phyloP scores from a whole-genome alignment of 441 rosid species.

The Arabidopsis lyrata region DNA sequence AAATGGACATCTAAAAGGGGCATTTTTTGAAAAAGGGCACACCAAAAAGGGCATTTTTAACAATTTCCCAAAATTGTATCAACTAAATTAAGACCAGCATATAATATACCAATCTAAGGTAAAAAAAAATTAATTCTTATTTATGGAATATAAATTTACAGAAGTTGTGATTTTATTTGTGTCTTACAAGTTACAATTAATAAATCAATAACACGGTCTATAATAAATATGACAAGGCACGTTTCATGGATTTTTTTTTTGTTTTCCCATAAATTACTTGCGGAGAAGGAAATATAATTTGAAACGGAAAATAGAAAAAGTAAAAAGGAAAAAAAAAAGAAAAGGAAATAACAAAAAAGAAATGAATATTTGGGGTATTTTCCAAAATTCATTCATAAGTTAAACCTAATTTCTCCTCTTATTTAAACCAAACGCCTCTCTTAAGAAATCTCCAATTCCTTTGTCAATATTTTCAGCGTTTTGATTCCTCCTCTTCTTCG shows the following conservation, averaged over 20 bases:
- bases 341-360: neutral
- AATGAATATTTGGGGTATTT: neutral
- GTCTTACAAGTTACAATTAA: neutral
- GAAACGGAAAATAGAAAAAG: conserved; percentile 17
- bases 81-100: neutral
- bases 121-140: too few relatives aligned
- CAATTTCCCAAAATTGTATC: too few relatives aligned
- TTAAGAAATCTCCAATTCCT: neutral
- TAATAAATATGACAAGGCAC: neutral
- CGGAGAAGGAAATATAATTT: conserved; percentile 17
- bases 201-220: neutral
- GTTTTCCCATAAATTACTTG: neutral
- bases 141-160: too few relatives aligned
- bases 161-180: neutral
- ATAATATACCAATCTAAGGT: too few relatives aligned
- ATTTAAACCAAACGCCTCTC: conserved; percentile 34
- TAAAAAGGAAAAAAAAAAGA: neutral
- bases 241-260: neutral
- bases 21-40: too few relatives aligned
- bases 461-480: too few relatives aligned
- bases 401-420: conserved; percentile 28
- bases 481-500: neutral
- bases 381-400: neutral
- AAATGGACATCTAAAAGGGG: too few relatives aligned
- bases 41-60: too few relatives aligned